Percentiles rank a stretch among this genome's conserved stretches.
Conservation (phyloP, 2,329 filamentous ascomycete genomes). For the Chaetothyriales sp. region DNA sequence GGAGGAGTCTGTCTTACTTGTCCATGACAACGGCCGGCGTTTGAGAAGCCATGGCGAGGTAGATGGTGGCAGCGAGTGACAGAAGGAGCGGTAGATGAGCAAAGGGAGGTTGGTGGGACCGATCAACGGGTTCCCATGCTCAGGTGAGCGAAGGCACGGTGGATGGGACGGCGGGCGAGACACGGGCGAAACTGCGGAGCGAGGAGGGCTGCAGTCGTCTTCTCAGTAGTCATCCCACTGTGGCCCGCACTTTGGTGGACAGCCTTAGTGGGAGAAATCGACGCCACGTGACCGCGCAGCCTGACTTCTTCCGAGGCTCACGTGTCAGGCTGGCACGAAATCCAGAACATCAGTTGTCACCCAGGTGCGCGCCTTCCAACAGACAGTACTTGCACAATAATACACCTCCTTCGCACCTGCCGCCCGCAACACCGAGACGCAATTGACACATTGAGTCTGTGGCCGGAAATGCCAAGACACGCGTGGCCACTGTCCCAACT, state of each 20-base stretch:
- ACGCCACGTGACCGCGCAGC: neutral
- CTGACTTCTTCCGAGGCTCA: neutral
- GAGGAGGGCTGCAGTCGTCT: neutral
- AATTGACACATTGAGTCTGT: neutral
- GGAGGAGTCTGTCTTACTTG: constrained; percentile 58
- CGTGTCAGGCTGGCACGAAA: neutral
- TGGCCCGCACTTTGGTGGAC: too few relatives aligned
- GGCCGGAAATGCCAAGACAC: neutral
- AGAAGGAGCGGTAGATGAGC: neutral
- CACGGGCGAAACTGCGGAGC: neutral
- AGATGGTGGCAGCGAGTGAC: neutral
- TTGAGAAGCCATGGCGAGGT: constrained; percentile 68
- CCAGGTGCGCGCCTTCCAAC: neutral
- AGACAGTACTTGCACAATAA: neutral
- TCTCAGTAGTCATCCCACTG: neutral
- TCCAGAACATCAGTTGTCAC: neutral
- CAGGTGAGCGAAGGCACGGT: constrained; percentile 4
- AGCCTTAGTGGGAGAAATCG: too few relatives aligned
- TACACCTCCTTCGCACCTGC: neutral
- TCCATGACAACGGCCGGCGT: constrained; percentile 99
- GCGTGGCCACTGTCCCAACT: neutral
- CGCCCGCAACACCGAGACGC: neutral
- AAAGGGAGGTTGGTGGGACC: neutral
- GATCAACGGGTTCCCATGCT: constrained; percentile 11
- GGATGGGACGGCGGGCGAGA: neutral